A percentile compares a stretch with the other conserved stretches of the same genome.
Evolutionary conservation across 768 basidiomycete species (phyloP).

Genomic region (Mrakia blollopis): DNA sequence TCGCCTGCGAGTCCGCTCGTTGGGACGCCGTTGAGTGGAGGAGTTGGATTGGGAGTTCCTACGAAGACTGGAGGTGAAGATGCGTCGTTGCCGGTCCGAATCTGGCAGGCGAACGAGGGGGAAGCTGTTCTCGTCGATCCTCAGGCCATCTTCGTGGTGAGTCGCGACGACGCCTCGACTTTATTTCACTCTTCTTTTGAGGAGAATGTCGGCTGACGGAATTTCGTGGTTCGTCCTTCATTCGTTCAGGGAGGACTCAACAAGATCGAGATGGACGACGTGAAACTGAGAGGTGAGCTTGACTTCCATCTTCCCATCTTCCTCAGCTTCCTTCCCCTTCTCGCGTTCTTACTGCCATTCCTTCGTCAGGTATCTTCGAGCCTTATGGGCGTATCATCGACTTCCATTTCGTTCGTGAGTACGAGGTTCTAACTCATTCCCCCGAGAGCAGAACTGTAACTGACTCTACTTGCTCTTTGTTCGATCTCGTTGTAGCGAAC

Average conservation of each 20-base stretch:
- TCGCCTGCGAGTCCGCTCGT: slow-evolving; percentile 1
- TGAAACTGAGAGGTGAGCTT: neutral
- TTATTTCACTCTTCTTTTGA: neutral
- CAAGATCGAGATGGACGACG: slow-evolving; percentile 19
- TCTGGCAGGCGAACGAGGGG: neutral
- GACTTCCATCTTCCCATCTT: slow-evolving; percentile 5
- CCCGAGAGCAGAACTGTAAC: too few species aligned
- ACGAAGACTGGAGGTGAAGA: neutral
- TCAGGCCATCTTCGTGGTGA: neutral
- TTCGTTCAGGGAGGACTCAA: neutral
- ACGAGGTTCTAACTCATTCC: too few species aligned
- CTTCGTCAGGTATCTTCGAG: too few species aligned
- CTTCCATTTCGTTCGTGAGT: too few species aligned
- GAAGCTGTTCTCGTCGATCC: neutral
- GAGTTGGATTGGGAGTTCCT: neutral
- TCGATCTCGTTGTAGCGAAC: too few species aligned
- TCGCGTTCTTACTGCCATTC: too few species aligned
- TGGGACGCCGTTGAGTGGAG: neutral
- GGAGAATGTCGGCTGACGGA: neutral
- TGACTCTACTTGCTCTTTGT: too few species aligned
- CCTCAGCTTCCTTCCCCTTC: too few species aligned
- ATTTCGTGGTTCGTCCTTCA: neutral
- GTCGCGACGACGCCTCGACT: neutral
- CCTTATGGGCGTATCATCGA: too few species aligned
- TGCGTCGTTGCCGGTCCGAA: neutral